Base-by-base conservation (phyloP, 129 eudicot species). In the Chrysanthemum seticuspe region DNA sequence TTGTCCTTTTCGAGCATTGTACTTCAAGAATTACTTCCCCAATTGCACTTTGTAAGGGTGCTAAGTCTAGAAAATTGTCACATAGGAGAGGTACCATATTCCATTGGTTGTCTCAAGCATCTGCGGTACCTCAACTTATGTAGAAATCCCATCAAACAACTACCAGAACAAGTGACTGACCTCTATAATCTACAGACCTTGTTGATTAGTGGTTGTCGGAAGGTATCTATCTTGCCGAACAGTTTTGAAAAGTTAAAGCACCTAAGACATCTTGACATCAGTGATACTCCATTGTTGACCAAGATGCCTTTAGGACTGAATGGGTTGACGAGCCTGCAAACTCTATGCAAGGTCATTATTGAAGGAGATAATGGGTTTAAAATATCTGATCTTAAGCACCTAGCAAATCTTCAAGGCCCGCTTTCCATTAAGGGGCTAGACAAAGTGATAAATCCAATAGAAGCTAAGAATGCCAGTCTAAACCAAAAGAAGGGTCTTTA, bases 381-480 rank as follows among this genome's bases (percentile, higher is more conserved):
- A 23, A 11, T 59, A 23, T 59, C 65, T 7, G 16, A 59, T 5
- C 65, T 23, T 1, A 59, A 59, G 5, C 44, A 6, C 44, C 40
- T 59, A 23, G 12, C 4, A 0, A 5, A 21, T 59, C 40, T 59
- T 59, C 14, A 59, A 59, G 15, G 64, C 25, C 2, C 1, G 0
- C 64, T 59, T 59, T 59, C 36, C 40, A 59, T 59, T 21, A 10
- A 21, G 4, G n/a, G 40, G n/a, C 25, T 59, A 31, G 64, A 59
- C 2, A 21, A 59, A 23, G 40, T 59, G 64, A 59, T 59, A 19
- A 31, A 59, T 59, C 64, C 36, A 10, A 21, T 10, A 0, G 14
- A 59, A 59, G 64, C 64, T 10, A 59, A 21, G 64, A 36, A 59
- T 59, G 64, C 64, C 7, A 59, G 25, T 21, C 11, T 59, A 23